Conservation (phyloP, 1,284 basidiomycete genomes). For the Leccinum variabile region DNA sequence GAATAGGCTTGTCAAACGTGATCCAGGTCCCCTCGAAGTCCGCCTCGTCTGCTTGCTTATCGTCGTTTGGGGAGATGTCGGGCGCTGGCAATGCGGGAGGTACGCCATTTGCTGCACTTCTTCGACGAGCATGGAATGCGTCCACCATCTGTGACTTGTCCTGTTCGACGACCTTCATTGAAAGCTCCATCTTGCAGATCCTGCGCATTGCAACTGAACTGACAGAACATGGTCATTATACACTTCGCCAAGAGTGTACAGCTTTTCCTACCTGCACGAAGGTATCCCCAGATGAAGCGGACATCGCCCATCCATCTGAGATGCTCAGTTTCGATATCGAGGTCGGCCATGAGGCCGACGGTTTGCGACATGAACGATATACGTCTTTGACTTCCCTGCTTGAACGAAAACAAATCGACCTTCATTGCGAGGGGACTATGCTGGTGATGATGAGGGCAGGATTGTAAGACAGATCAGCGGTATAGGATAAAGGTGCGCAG, state of each 20-base stretch:
- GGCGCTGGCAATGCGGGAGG: constrained; percentile 16
- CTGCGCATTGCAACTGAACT: constrained; percentile 61
- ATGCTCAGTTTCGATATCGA: constrained; percentile 87
- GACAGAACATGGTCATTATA: constrained; percentile 1
- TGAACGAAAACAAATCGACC: constrained; percentile 81
- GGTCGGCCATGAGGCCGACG: constrained; percentile 88
- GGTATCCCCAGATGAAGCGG: constrained; percentile 83
- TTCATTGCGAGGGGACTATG: constrained; percentile 50
- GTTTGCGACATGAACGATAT: constrained; percentile 90
- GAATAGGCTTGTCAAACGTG: constrained; percentile 65
- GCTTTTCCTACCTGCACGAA: constrained; percentile 60
- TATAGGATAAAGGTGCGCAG: not conserved
- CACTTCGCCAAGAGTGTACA: not conserved
- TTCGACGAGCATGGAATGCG: constrained; percentile 38
- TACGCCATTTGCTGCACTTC: constrained; percentile 32
- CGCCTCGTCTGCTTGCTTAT: constrained; percentile 25
- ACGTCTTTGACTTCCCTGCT: constrained; percentile 64
- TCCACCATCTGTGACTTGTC: constrained; percentile 77
- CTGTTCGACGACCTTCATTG: constrained; percentile 66
- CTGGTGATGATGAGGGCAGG: not conserved
- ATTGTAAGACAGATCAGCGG: not conserved
- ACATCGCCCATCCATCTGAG: constrained; percentile 93
- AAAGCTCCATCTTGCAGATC: constrained; percentile 68
- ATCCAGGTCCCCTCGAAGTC: constrained; percentile 59
- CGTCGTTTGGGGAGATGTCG: constrained; percentile 22